These are phyloP conservation scores for Wickerhamomyces mucosus DNA, from an alignment of 805 yeast species.

Conservation along the genomic window DNA sequence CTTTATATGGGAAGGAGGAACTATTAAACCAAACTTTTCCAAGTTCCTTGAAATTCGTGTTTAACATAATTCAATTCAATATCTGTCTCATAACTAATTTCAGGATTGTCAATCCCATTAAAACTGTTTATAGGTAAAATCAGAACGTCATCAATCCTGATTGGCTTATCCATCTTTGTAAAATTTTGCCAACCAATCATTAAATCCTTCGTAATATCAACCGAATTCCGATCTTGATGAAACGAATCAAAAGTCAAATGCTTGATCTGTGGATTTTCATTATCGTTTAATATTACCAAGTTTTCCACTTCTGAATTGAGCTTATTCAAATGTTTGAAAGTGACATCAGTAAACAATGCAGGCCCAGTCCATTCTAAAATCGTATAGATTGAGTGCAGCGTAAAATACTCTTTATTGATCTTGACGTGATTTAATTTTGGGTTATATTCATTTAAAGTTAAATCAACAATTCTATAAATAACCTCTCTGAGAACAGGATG, in stretches of 20 bases:
- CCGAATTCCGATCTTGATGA: slow-evolving; percentile 9
- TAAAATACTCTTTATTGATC: slow-evolving; percentile 24
- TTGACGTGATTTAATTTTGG: slow-evolving; percentile 18
- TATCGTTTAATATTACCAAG: slow-evolving; percentile 11
- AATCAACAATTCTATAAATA: slow-evolving; percentile 42
- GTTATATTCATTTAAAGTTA: slow-evolving; percentile 33
- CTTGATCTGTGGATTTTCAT: slow-evolving; percentile 25
- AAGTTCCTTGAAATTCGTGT: slow-evolving; percentile 15
- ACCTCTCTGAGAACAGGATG: slow-evolving; percentile 52
- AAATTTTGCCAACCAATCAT: slow-evolving; percentile 15
- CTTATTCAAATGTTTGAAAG: slow-evolving; percentile 37
- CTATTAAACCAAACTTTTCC: slow-evolving; percentile 14
- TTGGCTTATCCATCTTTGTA: slow-evolving; percentile 9
- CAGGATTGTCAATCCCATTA: slow-evolving; percentile 11
- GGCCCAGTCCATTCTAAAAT: slow-evolving; percentile 48
- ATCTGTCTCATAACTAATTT: slow-evolving; percentile 4
- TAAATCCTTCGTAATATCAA: slow-evolving; percentile 1
- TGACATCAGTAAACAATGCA: slow-evolving; percentile 40
- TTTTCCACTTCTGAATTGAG: slow-evolving; percentile 1
- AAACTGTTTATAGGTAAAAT: slow-evolving; percentile 13
- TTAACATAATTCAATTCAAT: slow-evolving; percentile 8
- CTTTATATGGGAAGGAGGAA: too few species aligned
- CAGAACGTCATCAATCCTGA: slow-evolving; percentile 14
- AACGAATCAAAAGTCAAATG: slow-evolving; percentile 5
- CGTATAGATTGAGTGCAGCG: slow-evolving; percentile 52